Conservation (phyloP, 768 basidiomycete genomes). For the Panaeolus papilionaceus region DNA sequence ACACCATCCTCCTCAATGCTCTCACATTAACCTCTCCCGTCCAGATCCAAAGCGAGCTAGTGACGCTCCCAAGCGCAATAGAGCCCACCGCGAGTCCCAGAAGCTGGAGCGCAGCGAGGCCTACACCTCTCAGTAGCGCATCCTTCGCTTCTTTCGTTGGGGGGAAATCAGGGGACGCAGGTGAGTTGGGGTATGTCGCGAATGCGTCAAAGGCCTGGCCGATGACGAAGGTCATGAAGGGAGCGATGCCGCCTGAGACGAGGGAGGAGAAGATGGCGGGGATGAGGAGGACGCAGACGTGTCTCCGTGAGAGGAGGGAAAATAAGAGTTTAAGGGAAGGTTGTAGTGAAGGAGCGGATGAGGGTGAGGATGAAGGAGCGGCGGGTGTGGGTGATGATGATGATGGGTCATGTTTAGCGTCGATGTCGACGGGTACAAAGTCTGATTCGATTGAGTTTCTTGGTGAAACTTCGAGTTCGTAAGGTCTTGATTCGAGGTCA, state of each 20-base stretch:
- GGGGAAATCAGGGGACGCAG: conserved; percentile 31
- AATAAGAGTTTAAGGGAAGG: conserved; percentile 73
- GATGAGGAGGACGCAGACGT: conserved; percentile 60
- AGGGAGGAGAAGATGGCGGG: conserved; percentile 71
- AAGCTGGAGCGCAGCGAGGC: conserved; percentile 68
- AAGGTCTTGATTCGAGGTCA: conserved; percentile 15
- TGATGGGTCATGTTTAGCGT: conserved; percentile 1
- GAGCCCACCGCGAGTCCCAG: conserved; percentile 69
- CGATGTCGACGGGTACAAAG: conserved; percentile 12
- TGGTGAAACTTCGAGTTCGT: conserved; percentile 18
- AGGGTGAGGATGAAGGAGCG: conserved; percentile 23
- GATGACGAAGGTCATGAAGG: conserved; percentile 86
- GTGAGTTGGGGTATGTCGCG: conserved; percentile 43
- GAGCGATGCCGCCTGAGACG: conserved; percentile 72
- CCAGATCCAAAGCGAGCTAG: conserved; percentile 85
- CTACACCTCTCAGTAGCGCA: conserved; percentile 60
- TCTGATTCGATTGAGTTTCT: conserved; percentile 16
- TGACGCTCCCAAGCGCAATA: conserved; percentile 75
- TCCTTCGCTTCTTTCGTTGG: conserved; percentile 45
- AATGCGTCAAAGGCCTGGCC: conserved; percentile 81
- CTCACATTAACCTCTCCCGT: conserved; percentile 83
- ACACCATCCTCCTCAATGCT: conserved; percentile 71
- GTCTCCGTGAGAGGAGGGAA: conserved; percentile 62
- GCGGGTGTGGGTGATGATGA: conserved; percentile 1
- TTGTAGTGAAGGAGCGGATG: conserved; percentile 25